Base-by-base conservation (phyloP, 345 rosid genomes). In the Sonneratia caseolaris region DNA sequence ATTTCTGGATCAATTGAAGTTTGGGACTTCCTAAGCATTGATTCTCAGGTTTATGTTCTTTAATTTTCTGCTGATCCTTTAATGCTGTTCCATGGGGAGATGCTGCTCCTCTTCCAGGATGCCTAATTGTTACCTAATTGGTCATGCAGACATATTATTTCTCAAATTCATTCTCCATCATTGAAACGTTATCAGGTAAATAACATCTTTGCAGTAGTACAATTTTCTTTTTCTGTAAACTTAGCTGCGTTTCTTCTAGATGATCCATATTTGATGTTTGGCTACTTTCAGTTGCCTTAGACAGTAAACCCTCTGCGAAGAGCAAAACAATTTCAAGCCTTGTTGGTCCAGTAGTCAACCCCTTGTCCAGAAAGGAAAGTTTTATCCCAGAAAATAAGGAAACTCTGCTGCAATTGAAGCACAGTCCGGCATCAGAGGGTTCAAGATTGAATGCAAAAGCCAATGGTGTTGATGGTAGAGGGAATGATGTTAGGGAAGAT, bases 1-100 rank as follows among this genome's bases (percentile, higher is more conserved):
- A 74, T 96, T 83, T 92, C 99, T 53, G 98, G 96, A 78, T 96
- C 98, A 15, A 86, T 96, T 79, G 99, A 96, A 79, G 98, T 96
- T 74, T 91, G 99, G 99, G 98, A 92, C 85, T 96, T 96, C 73
- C 87, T 96, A 71, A 91, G 93, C 67, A 91, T 96, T 73, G 99
- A 96, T 84, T 96, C 99, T 47, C 99, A 92, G 99, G 99, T 92
- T 82, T 76, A 55, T 71, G 51, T 37, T 27, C 64, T 68, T 64
- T 49, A 19, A 37, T 55, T 13, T 24, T 40, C 5, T 11, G 3
- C 7, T 24, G 36, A 4, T 53, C 9, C 38, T 36, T 35, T 51
- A 0, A 4, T 9, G 18, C 69, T 36, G 27, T 45, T 70, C 49
- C 9, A 2, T 57, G 32, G 64, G 32, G 19, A 62, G 66, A 7